These are phyloP conservation scores for Brassica incana DNA, from an alignment of 345 rosid genomes.

Conservation along the genomic window DNA sequence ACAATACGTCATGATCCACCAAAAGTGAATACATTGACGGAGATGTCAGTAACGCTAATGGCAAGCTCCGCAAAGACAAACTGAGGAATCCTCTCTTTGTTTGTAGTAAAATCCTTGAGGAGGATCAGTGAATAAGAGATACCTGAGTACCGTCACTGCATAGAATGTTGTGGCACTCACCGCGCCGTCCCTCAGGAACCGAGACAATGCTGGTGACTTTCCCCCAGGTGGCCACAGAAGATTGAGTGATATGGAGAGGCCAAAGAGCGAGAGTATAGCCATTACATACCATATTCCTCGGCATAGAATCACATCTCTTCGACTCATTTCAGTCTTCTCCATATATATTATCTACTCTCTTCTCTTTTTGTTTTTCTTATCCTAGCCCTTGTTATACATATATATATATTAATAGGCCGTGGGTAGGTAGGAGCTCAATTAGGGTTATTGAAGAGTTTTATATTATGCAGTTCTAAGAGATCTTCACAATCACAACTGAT, in stretches of 20 bases:
- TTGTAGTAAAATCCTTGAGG: not conserved
- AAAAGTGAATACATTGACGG: not conserved
- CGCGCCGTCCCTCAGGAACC: constrained; percentile 10
- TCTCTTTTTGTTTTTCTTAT: not conserved
- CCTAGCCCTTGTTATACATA: not conserved
- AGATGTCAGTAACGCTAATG: not conserved
- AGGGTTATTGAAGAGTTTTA: not conserved
- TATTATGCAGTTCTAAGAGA: not conserved
- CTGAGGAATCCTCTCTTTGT: not conserved
- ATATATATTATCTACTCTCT: not conserved
- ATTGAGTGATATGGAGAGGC: constrained; percentile 14
- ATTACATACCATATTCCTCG: not conserved
- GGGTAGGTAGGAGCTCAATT: not conserved
- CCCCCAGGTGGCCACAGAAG: not conserved
- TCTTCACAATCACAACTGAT: not conserved
- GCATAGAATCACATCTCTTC: not conserved
- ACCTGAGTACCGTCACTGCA: constrained; percentile 3
- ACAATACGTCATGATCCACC: not conserved
- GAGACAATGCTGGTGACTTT: not conserved
- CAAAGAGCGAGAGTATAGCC: not conserved
- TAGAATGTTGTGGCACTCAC: constrained; percentile 27
- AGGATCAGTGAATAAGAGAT: constrained; percentile 11
- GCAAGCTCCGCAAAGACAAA: not conserved
- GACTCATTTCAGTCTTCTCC: not conserved
- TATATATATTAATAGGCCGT: not conserved